Base-by-base conservation (phyloP, 805 yeast genomes). In the Ogataea salicorniae region DNA sequence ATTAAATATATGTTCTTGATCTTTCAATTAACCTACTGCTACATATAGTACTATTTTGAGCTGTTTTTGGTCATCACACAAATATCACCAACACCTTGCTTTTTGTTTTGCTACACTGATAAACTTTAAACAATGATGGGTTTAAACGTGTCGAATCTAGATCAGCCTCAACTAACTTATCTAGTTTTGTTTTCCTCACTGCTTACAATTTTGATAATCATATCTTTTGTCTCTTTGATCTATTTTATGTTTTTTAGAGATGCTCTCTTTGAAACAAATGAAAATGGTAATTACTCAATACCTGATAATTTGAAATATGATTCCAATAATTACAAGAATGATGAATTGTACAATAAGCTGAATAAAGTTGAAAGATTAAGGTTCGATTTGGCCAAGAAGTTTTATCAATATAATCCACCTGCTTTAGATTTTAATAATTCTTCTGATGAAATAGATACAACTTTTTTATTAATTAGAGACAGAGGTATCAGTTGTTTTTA, bases 401-500 rank as follows among this genome's bases (percentile, higher is more conserved):
- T 58, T 46, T 60, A 48, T 45, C 50, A 57, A 16, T 34, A 31
- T 3, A 45, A 62, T 39, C 57, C 58, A 17, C 68, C 70, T 3
- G 34, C 45, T 6, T 55, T 66, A 31, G 53, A 50, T 33, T 58
- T 60, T 41, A 61, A 49, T 45, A 58, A 53, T 42, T 52, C 60
- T 5, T 51, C 56, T 14, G 60, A 52, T 41, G 58, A 63, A 43
- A 53, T 62, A 11, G 61, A 64, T 46, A 56, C 66, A 14, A 57
- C 61, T 5, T 57, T 55, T 42, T 46, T 68, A 36, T 50, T 62
- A 40, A 64, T 67, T 6, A 52, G 70, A 41, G 71, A 68, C 45
- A 47, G 72, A 34, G 72, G 72, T 8, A 65, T 68, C 31, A 53
- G 51, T 34, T 53, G 63, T 11, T 68, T 65, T 48, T 60, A 60